A percentile compares a stretch with the other conserved stretches of the same genome.
phyloP scores from a whole-genome alignment of 1,284 basidiomycete species.

The Abortiporus biennis region DNA sequence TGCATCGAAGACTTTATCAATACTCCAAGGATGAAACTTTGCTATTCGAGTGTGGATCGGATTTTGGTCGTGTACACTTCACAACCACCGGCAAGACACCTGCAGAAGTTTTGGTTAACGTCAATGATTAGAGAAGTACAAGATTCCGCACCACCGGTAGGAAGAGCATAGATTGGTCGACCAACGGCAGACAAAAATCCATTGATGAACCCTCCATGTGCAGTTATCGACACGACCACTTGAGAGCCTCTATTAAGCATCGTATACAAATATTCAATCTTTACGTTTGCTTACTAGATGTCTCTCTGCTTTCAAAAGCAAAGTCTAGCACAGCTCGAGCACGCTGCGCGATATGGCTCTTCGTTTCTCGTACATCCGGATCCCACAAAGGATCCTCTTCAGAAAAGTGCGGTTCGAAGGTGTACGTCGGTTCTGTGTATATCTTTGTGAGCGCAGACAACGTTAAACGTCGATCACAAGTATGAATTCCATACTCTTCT shows the following conservation, averaged over 20 bases:
- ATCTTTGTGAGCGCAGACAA: conserved; percentile 44
- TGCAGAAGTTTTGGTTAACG: background rate
- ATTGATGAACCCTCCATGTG: conserved; percentile 56
- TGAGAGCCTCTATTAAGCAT: too few relatives aligned
- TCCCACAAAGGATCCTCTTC: conserved; percentile 74
- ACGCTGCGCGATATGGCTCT: conserved; percentile 48
- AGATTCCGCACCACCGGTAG: conserved; percentile 50
- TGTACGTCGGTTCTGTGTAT: conserved; percentile 50
- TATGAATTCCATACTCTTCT: conserved; percentile 67
- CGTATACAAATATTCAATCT: too few relatives aligned
- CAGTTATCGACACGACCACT: conserved; percentile 62
- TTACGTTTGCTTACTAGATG: too few relatives aligned
- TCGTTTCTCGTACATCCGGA: conserved; percentile 58
- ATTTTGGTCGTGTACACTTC: too few relatives aligned
- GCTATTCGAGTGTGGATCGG: too few relatives aligned
- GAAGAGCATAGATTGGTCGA: conserved; percentile 37
- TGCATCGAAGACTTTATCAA: too few relatives aligned
- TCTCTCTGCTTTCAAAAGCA: conserved; percentile 40
- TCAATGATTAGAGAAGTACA: background rate
- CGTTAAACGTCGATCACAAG: conserved; percentile 63
- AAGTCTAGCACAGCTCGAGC: conserved; percentile 52
- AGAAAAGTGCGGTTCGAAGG: conserved; percentile 60
- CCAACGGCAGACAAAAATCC: conserved; percentile 42
- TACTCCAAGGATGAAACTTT: too few relatives aligned
- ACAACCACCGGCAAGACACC: conserved; percentile 5